A percentile compares a stretch with the other conserved stretches of the same genome.
phyloP scores from a whole-genome alignment of 2,329 filamentous ascomycete species.

The Trichophyton benhamiae region DNA sequence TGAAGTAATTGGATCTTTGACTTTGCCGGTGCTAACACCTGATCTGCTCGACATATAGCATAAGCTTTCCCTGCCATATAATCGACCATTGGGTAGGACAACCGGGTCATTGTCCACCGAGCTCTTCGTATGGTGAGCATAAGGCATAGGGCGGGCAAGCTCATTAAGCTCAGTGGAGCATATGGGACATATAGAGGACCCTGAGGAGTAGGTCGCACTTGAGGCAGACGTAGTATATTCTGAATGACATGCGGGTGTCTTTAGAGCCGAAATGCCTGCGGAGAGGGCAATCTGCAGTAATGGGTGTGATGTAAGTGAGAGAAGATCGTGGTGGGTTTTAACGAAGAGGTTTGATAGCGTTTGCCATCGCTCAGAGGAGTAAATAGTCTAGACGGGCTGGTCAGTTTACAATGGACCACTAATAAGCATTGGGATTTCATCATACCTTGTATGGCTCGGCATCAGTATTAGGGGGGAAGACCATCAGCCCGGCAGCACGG shows the following conservation, averaged over 20 bases:
- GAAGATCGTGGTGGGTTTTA: conserved; percentile 71
- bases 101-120: conserved; percentile 79
- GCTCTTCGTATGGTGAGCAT: conserved; percentile 89
- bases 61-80: conserved; percentile 67
- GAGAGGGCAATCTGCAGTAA: conserved; percentile 83
- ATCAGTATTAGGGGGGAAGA: conserved; percentile 51
- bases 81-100: conserved; percentile 72
- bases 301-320: conserved; percentile 68
- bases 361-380: conserved; percentile 59
- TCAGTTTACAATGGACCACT: background rate
- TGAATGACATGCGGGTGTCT: conserved; percentile 86
- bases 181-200: conserved; percentile 75
- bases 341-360: conserved; percentile 70
- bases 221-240: conserved; percentile 45
- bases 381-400: conserved; percentile 47
- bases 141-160: conserved; percentile 75
- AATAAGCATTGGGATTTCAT: conserved; percentile 14
- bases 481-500: conserved; percentile 67
- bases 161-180: conserved; percentile 92
- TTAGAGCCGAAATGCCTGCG: conserved; percentile 83
- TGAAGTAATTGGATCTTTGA: conserved; percentile 69
- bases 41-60: conserved; percentile 68
- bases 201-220: conserved; percentile 43
- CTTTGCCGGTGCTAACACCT: conserved; percentile 45
- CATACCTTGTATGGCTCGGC: conserved; percentile 49